Evolutionary conservation across 257 asterid genomes (phyloP).

Genomic region (Avicennia marina): DNA sequence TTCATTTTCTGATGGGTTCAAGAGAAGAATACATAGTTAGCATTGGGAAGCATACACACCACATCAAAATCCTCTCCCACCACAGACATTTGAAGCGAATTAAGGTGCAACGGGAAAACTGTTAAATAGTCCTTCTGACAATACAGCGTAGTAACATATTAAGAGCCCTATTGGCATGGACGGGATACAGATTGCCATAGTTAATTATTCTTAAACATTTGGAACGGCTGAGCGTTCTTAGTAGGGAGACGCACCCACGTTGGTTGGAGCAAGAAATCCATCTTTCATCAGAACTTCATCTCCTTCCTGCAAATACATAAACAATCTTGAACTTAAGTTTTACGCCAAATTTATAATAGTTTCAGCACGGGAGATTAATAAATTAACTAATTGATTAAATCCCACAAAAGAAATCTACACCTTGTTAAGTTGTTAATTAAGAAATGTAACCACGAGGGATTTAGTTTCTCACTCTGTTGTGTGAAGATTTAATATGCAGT

Average conservation of each 20-base stretch:
- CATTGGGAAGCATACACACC: slow-evolving; percentile 7
- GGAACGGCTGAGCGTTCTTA: slow-evolving; percentile 23
- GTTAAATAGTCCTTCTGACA: slow-evolving; percentile 21
- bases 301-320: slow-evolving; percentile 45
- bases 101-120: slow-evolving; percentile 18
- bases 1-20: slow-evolving; percentile 25
- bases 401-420: too few relatives aligned
- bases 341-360: too few relatives aligned
- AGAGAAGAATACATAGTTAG: slow-evolving; percentile 30
- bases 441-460: neutral
- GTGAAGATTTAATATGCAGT: neutral
- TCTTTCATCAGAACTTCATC: slow-evolving; percentile 80
- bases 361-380: too few relatives aligned
- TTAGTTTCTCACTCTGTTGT: neutral
- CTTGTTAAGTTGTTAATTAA: too few relatives aligned
- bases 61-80: slow-evolving; percentile 46
- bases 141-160: slow-evolving; percentile 10
- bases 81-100: slow-evolving; percentile 19
- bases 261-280: slow-evolving; percentile 76
- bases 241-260: slow-evolving; percentile 73
- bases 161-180: slow-evolving; percentile 26
- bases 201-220: neutral
- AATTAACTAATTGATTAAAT: too few relatives aligned
- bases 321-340: too few relatives aligned
- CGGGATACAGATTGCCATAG: too few relatives aligned